phyloP scores from a whole-genome alignment of 441 rosid genomes.

The Cnidoscolus chayamansa region DNA sequence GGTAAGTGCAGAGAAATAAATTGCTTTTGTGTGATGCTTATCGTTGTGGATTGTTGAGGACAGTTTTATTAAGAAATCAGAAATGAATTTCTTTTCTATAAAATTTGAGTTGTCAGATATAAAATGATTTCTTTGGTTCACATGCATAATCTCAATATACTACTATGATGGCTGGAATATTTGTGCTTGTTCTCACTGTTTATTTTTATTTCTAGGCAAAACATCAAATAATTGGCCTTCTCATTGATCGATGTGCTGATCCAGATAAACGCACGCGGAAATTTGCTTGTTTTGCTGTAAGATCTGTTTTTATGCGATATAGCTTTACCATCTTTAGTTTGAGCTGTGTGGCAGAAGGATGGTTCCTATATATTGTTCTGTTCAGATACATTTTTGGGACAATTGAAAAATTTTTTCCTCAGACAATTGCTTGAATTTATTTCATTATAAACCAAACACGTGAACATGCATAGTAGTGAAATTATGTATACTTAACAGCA shows the following conservation, averaged over 20 bases:
- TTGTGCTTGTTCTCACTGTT: constrained; percentile 28
- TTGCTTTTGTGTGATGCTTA: constrained; percentile 11
- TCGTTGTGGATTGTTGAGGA: constrained; percentile 12
- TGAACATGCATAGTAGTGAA: neutral
- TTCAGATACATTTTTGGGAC: neutral
- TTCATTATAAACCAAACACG: neutral
- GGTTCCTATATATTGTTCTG: neutral
- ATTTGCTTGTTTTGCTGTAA: constrained; percentile 98
- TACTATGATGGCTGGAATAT: constrained; percentile 7
- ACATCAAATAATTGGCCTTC: constrained; percentile 60
- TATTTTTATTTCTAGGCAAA: constrained; percentile 50
- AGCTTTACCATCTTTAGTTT: neutral
- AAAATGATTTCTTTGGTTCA: neutral
- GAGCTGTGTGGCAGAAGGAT: neutral
- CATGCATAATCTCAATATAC: neutral
- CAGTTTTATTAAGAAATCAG: neutral
- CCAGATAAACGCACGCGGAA: constrained; percentile 90
- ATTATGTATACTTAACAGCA: neutral
- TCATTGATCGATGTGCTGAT: constrained; percentile 94
- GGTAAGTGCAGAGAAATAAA: constrained; percentile 41
- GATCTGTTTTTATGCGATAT: constrained; percentile 17
- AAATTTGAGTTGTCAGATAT: neutral
- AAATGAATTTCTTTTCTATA: neutral
- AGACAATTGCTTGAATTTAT: neutral
- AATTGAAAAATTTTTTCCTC: neutral